Evolutionary conservation across 495 filamentous ascomycete genomes (phyloP).

Genomic region (Aspergillus cavernicola): DNA sequence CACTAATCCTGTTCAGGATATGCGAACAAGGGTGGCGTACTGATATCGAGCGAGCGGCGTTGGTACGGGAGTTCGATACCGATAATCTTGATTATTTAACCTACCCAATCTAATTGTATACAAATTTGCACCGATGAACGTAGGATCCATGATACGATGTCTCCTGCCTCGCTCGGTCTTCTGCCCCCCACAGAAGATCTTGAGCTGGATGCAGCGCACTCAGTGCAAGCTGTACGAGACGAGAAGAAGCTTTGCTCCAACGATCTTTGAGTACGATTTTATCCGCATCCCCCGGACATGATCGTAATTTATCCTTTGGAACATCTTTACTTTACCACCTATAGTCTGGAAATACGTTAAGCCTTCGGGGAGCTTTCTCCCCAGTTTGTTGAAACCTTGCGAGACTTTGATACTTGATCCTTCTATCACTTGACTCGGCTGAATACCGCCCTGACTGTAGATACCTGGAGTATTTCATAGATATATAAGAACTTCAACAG

Average conservation of each 20-base stretch:
- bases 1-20: conserved; percentile 56
- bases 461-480: too few species aligned
- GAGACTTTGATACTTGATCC: too few species aligned
- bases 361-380: too few species aligned
- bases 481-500: too few species aligned
- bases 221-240: conserved; percentile 43
- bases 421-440: too few species aligned
- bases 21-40: conserved; percentile 83
- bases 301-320: conserved; percentile 53
- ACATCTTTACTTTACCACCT: conserved; percentile 30
- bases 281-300: conserved; percentile 37
- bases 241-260: conserved; percentile 42
- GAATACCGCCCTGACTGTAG: too few species aligned
- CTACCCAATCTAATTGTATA: conserved; percentile 4
- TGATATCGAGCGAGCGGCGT: conserved; percentile 39
- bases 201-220: conserved; percentile 50
- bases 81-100: background rate
- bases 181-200: conserved; percentile 46
- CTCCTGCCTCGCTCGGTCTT: conserved; percentile 57
- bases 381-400: too few species aligned
- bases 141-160: conserved; percentile 24
- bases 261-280: conserved; percentile 56
- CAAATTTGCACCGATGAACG: background rate
- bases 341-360: too few species aligned
- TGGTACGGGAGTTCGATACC: conserved; percentile 14